phyloP scores from a whole-genome alignment of 805 yeast genomes.

The Metschnikowia bowlesiae region DNA sequence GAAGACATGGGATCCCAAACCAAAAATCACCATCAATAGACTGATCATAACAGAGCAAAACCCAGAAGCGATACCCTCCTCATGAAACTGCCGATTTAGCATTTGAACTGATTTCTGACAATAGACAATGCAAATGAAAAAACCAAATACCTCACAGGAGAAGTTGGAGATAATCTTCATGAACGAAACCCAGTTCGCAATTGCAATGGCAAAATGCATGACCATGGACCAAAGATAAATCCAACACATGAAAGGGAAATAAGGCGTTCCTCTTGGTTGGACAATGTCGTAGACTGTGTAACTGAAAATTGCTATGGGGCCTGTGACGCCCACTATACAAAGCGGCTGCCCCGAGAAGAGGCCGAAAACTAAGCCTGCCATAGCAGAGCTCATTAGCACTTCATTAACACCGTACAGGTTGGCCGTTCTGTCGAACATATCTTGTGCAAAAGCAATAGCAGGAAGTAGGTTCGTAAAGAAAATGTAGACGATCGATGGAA shows the following conservation, averaged over 20 bases:
- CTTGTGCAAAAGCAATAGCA: constrained; percentile 94
- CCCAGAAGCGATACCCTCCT: constrained; percentile 43
- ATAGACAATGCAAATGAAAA: constrained; percentile 83
- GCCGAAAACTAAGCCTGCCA: constrained; percentile 90
- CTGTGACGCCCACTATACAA: constrained; percentile 95
- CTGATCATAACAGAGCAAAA: constrained; percentile 75
- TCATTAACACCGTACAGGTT: constrained; percentile 91
- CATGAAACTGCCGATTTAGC: constrained; percentile 60
- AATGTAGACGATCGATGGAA: constrained; percentile 78
- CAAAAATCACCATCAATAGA: constrained; percentile 70
- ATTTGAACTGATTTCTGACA: constrained; percentile 89
- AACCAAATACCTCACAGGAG: constrained; percentile 91
- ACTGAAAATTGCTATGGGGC: constrained; percentile 89
- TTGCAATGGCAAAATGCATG: constrained; percentile 69
- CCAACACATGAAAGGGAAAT: constrained; percentile 95
- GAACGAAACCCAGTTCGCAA: constrained; percentile 61
- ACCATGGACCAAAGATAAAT: constrained; percentile 86
- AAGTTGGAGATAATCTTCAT: constrained; percentile 70
- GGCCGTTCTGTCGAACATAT: constrained; percentile 89
- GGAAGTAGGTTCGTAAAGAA: constrained; percentile 90
- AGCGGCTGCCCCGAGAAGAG: constrained; percentile 84
- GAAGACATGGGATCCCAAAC: constrained; percentile 54
- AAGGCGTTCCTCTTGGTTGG: constrained; percentile 49
- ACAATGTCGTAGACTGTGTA: constrained; percentile 81
- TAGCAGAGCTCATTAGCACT: constrained; percentile 73